Conservation (phyloP, 768 basidiomycete genomes). For the Tricholoma saponaceum region DNA sequence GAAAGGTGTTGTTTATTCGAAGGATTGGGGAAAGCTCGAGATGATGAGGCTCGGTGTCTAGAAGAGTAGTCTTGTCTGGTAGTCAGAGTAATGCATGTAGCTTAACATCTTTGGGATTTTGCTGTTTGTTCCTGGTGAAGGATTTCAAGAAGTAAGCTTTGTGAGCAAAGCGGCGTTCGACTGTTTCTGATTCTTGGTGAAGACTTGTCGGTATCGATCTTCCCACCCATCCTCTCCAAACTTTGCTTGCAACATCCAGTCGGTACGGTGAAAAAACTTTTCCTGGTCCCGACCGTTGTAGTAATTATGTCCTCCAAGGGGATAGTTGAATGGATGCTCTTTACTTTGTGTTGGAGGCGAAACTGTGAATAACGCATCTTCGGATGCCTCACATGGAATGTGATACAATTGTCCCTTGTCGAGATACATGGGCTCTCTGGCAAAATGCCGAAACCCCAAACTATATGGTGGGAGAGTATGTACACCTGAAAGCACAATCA, state of each 20-base stretch:
- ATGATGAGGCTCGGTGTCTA: no score
- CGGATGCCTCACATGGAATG: constrained; percentile 41
- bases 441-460: constrained; percentile 52
- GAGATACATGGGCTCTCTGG: constrained; percentile 45
- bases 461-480: constrained; percentile 49
- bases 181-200: neutral
- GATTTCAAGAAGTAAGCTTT: no score
- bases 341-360: constrained; percentile 15
- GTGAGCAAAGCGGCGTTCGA: no score
- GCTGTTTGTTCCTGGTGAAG: no score
- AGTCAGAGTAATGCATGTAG: no score
- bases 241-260: constrained; percentile 38
- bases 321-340: constrained; percentile 26
- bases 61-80: no score
- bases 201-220: constrained; percentile 29
- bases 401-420: constrained; percentile 43
- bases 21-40: no score
- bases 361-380: constrained; percentile 42
- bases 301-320: constrained; percentile 61
- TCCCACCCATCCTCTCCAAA: constrained; percentile 37
- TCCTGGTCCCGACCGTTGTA: constrained; percentile 56
- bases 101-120: no score
- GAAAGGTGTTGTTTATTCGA: no score
- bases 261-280: constrained; percentile 34
- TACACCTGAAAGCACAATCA: constrained; percentile 35